These are phyloP conservation scores for Phoenix roebelenii DNA, from an alignment of 176 grass and related monocot species.

Conservation along the genomic window DNA sequence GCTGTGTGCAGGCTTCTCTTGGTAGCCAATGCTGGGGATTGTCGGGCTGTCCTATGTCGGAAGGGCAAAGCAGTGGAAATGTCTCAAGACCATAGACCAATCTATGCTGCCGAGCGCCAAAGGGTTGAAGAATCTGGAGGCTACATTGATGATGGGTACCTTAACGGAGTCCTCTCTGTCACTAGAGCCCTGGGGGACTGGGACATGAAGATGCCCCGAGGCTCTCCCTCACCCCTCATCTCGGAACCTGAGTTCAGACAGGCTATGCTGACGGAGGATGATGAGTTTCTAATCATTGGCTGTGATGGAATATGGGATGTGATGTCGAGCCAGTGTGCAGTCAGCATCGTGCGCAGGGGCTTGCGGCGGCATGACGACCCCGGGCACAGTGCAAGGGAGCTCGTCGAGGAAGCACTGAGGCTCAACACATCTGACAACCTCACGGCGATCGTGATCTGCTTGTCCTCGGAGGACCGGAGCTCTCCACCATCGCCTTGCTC, in stretches of 20 bases:
- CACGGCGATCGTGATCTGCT: constrained; percentile 58
- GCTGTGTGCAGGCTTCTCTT: constrained; percentile 5
- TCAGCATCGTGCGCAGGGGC: constrained; percentile 42
- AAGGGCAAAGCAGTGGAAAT: constrained; percentile 15
- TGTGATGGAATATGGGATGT: constrained; percentile 80
- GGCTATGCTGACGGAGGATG: constrained; percentile 18
- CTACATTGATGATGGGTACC: constrained; percentile 6
- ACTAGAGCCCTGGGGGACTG: constrained; percentile 8
- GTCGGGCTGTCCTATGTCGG: constrained; percentile 9
- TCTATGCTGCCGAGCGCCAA: neutral
- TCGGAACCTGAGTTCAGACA: constrained; percentile 11
- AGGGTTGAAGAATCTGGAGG: constrained; percentile 9
- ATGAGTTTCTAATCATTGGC: constrained; percentile 77
- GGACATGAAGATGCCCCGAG: constrained; percentile 4
- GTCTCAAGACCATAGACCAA: constrained; percentile 14
- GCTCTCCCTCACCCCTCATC: constrained; percentile 8
- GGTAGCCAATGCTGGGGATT: constrained; percentile 16
- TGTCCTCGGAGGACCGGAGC: constrained; percentile 26
- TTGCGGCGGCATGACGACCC: constrained; percentile 59
- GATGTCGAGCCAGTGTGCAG: constrained; percentile 59
- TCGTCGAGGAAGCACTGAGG: constrained; percentile 52
- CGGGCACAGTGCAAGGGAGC: constrained; percentile 45
- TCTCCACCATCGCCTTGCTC: neutral
- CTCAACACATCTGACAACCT: constrained; percentile 59
- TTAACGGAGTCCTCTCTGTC: constrained; percentile 13